A percentile compares a stretch with the other conserved stretches of the same genome.
Conservation (phyloP, 805 yeast species). For the Metschnikowia arizonensis region DNA sequence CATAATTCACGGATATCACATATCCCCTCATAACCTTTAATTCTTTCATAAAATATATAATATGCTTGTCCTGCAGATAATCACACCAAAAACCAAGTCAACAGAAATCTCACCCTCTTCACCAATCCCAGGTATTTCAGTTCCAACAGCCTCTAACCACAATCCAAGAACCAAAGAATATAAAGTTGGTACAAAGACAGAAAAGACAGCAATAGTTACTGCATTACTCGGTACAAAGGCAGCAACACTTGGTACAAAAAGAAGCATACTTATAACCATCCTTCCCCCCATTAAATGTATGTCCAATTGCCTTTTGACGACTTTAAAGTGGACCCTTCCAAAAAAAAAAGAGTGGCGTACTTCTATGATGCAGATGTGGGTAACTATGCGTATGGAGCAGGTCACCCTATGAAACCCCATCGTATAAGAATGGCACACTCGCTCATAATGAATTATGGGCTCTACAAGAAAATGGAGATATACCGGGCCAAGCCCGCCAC, state of each 20-base stretch:
- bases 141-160: too few relatives aligned
- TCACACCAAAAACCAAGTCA: background rate
- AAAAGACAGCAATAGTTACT: too few relatives aligned
- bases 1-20: too few relatives aligned
- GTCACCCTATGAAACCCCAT: conserved; percentile 99
- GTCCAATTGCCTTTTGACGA: conserved; percentile 45
- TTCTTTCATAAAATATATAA: too few relatives aligned
- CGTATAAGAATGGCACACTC: conserved; percentile 98
- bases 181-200: too few relatives aligned
- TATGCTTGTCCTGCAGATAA: background rate
- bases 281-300: conserved; percentile 31
- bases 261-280: too few relatives aligned
- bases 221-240: too few relatives aligned
- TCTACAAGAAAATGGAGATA: conserved; percentile 95
- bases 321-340: conserved; percentile 37
- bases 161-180: too few relatives aligned
- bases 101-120: background rate
- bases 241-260: too few relatives aligned
- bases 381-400: conserved; percentile 96
- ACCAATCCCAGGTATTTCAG: background rate
- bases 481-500: conserved; percentile 97
- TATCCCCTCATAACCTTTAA: too few relatives aligned
- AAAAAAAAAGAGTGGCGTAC: conserved; percentile 42
- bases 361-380: conserved; percentile 78
- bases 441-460: conserved; percentile 92